A percentile compares a stretch with the other conserved stretches of the same genome.
Conservation (phyloP, 2,329 filamentous ascomycete species). For the Aspergillus nomiae region DNA sequence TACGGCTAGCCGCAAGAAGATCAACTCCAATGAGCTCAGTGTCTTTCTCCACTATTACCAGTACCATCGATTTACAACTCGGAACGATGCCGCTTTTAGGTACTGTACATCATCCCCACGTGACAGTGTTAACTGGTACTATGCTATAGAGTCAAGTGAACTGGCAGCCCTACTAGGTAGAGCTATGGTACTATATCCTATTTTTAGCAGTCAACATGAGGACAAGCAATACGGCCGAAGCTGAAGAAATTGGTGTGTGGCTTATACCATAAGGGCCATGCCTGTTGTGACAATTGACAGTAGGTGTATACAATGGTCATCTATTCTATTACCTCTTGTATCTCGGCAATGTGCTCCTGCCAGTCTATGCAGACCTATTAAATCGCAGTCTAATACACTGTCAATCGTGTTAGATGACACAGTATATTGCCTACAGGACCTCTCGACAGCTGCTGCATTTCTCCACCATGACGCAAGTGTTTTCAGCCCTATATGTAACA, state of each 20-base stretch:
- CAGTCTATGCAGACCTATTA: no score
- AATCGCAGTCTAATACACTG: no score
- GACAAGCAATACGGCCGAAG: background rate
- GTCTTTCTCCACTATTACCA: background rate
- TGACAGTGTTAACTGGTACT: background rate
- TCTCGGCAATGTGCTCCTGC: no score
- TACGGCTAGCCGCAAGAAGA: background rate
- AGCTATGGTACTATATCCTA: background rate
- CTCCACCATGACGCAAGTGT: no score
- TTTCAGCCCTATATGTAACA: no score
- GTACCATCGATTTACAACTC: background rate
- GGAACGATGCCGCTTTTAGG: background rate
- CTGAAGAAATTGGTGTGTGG: background rate
- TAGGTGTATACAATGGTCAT: background rate
- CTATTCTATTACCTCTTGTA: background rate
- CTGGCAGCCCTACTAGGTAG: background rate
- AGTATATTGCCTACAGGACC: no score
- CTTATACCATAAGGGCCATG: background rate
- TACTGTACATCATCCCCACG: background rate
- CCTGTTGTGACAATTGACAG: background rate
- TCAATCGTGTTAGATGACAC: no score
- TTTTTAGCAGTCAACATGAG: background rate
- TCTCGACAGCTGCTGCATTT: no score
- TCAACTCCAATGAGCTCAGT: background rate
- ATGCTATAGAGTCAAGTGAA: no score